Percentiles rank a stretch among this genome's conserved stretches.
Conservation (phyloP, 768 basidiomycete genomes). For the Boletus pseudopeckii region DNA sequence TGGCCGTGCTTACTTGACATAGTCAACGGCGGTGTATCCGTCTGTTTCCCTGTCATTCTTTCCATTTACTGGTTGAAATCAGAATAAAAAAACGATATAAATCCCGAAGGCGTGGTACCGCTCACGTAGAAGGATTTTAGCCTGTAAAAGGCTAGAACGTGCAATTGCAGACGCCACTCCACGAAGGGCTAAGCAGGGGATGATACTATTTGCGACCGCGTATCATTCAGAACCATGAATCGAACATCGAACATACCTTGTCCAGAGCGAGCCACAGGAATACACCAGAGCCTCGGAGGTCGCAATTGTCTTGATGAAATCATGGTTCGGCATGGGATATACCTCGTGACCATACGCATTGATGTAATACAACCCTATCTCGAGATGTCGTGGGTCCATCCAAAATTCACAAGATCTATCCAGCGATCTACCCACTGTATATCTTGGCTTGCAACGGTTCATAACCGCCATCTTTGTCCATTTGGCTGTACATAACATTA, state of each 20-base stretch:
- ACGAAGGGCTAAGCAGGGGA: constrained; percentile 86
- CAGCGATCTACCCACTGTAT: constrained; percentile 46
- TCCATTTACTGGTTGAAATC: constrained; percentile 63
- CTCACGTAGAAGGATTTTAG: constrained; percentile 84
- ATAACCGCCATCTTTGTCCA: constrained; percentile 46
- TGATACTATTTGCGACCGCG: constrained; percentile 49
- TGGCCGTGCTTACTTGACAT: constrained; percentile 56
- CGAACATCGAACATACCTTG: constrained; percentile 51
- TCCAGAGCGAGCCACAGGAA: constrained; percentile 94
- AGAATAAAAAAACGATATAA: neutral
- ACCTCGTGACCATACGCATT: constrained; percentile 91
- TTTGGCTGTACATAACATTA: constrained; percentile 66
- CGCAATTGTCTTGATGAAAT: constrained; percentile 62
- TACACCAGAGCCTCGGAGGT: constrained; percentile 74
- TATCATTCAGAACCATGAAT: constrained; percentile 5
- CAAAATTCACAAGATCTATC: constrained; percentile 9
- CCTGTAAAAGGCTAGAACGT: constrained; percentile 61
- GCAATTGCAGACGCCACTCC: constrained; percentile 80
- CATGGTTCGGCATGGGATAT: constrained; percentile 83
- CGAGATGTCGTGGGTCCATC: constrained; percentile 5
- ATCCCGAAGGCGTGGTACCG: constrained; percentile 2
- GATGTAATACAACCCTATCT: constrained; percentile 76
- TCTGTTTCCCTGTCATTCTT: constrained; percentile 89
- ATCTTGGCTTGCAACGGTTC: constrained; percentile 61
- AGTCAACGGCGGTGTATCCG: constrained; percentile 80